Base-by-base conservation (phyloP, 768 basidiomycete species). In the Russula brevipes region DNA sequence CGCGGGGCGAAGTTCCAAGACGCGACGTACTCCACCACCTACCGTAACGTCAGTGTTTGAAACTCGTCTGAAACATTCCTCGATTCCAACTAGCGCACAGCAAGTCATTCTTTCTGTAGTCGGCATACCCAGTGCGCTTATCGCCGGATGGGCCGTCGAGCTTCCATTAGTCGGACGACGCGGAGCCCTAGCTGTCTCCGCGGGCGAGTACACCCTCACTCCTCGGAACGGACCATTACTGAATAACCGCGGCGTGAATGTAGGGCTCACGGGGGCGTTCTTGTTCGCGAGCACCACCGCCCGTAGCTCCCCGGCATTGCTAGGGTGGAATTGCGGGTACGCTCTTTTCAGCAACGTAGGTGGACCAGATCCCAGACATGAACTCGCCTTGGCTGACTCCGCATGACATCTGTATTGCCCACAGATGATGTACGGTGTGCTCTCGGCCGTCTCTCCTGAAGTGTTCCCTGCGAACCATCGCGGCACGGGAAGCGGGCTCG, bases 281-380 rank as follows among this genome's bases (percentile, higher is more conserved):
- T 80, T 93, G 51, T 86, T 88, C 69, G 85, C 80, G 66, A 85
- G 82, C 38, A 91, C 89, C 50, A 90, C 88, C n/a, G 81, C 89
- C 36, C 80, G 82, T 68, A 84, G 80, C 62, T 88, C 85, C 8
- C 78, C 85, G 63, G 78, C 82, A 33, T 78, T 91, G 46, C 78
- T 91, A 31, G 89, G 84, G 52, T 91, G 89, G 89, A 90, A 91
- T 73, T 91, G 88, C 70, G 87, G 81, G 9, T 88, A 87, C 66
- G 79, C 76, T n/a, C 86, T 87, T 70, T 79, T 73, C 65, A 84
- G 81, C 57, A 85, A 85, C 68, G 82, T 86, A 61, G 51, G 77
- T 73, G 1, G 52, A 36, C 7, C 33, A 33, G 53, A 46, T 55
- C 19, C 10, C 50, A 24, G 16, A 38, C 52, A 51, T n/a, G 41